Base-by-base conservation (phyloP, 495 filamentous ascomycete genomes). In the Aspergillus saccharolyticus region DNA sequence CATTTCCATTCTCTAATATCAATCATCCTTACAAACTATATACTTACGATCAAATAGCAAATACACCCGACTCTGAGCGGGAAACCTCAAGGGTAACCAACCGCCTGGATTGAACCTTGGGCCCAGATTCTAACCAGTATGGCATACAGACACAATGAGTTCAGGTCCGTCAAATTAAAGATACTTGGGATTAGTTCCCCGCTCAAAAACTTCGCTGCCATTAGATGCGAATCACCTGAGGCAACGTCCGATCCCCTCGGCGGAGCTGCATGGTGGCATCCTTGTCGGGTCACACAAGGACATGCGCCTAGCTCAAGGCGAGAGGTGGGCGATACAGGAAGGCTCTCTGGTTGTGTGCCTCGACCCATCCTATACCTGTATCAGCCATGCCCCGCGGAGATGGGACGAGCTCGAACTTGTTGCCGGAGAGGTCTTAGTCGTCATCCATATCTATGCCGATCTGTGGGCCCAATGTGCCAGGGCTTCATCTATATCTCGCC, bases 391-490 rank as follows among this genome's bases (percentile, higher is more conserved):
- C 3, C 43, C 63, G 19, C 59, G 52, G 30, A 45, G 44, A 9
- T 4, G 46, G 10, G 69, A 72, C 51, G 69, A 70, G 52, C 70
- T 70, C 49, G 60, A 69, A 20, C 52, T 70, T 18, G 28, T 50
- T 9, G 42, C 47, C 45, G 69, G 69, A 17, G 67, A 70, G 24
- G 42, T 70, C 0, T 70, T 64, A 47, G 56, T 72, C 21, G 56
- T 72, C 39, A 68, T 63, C 25, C 61, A 55, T 12, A 44, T 72
- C 22, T 72, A 68, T 53, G 67, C 69, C 15, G 69, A 72, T 48
- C 44, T 68, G 33, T 72, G 69, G 69, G 67, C 69, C 22, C 63
- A 70, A 3, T 72, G 69, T 61, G 57, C 51, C n/a, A 68, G 65
- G 44, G 50, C 63, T 19, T 65, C 63, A 9, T 64, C 63, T 24